Evolutionary conservation across 2,329 filamentous ascomycete species (phyloP).

Genomic region (Colletotrichum navitas): DNA sequence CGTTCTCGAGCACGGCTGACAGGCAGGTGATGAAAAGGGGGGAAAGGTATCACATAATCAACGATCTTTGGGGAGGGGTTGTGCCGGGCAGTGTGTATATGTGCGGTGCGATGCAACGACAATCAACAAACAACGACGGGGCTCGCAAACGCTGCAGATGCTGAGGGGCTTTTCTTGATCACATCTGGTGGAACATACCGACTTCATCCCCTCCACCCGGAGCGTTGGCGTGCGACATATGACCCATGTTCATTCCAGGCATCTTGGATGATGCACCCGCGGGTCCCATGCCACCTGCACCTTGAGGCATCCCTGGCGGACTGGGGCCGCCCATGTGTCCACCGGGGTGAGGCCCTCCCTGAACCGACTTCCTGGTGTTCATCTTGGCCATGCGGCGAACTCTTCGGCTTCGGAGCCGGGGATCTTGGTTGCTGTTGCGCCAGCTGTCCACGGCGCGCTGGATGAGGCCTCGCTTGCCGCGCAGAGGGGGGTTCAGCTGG

Average conservation of each 20-base stretch:
- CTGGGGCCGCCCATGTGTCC: slow-evolving; percentile 77
- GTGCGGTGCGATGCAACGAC: slow-evolving; percentile 44
- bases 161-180: slow-evolving; percentile 58
- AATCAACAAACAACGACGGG: slow-evolving; percentile 42
- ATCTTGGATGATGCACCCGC: slow-evolving; percentile 70
- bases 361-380: slow-evolving; percentile 83
- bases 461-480: slow-evolving; percentile 94
- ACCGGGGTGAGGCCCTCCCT: slow-evolving; percentile 67
- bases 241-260: slow-evolving; percentile 76
- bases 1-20: slow-evolving; percentile 40
- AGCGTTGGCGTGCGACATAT: slow-evolving; percentile 78
- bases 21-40: slow-evolving; percentile 37
- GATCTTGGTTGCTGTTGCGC: slow-evolving; percentile 99
- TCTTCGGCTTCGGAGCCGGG: slow-evolving; percentile 87
- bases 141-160: slow-evolving; percentile 55
- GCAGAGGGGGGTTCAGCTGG: slow-evolving; percentile 88
- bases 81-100: slow-evolving; percentile 43
- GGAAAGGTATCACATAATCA: slow-evolving; percentile 52
- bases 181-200: slow-evolving; percentile 99
- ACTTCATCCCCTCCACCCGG: slow-evolving; percentile 83
- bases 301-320: slow-evolving; percentile 73
- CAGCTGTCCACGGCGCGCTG: slow-evolving; percentile 98
- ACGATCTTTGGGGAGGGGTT: slow-evolving; percentile 38
- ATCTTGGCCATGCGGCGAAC: slow-evolving; percentile 98
- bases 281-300: slow-evolving; percentile 72